Evolutionary conservation across 140 eudicot species (phyloP).

Genomic region (Flaveria floridana): DNA sequence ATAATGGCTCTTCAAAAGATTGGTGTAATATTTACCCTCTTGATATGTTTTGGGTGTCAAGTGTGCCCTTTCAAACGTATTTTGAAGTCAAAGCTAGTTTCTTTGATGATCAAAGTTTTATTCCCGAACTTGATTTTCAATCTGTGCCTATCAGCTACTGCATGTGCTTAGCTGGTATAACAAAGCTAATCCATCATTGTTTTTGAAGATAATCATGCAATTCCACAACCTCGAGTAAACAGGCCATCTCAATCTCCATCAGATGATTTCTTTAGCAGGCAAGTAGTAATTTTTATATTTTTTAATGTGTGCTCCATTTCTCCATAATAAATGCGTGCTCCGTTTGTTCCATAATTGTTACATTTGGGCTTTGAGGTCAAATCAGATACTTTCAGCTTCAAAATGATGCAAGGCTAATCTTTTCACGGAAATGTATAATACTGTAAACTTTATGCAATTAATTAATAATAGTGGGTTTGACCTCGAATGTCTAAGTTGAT

Average conservation of each 20-base stretch:
- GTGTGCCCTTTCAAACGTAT: neutral
- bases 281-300: constrained; percentile 31
- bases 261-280: constrained; percentile 82
- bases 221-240: constrained; percentile 64
- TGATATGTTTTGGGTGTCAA: neutral
- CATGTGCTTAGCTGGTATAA: neutral
- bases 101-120: neutral
- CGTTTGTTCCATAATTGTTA: neutral
- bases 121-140: neutral
- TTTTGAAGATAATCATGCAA: constrained; percentile 54
- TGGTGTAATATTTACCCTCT: constrained; percentile 7
- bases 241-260: constrained; percentile 59
- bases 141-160: neutral
- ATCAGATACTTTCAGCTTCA: neutral
- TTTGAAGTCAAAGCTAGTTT: constrained; percentile 1
- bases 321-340: neutral
- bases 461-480: neutral
- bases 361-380: neutral
- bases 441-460: neutral
- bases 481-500: neutral
- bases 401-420: constrained; percentile 4
- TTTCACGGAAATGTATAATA: neutral
- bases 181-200: constrained; percentile 25
- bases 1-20: neutral
- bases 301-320: neutral